Percentiles rank a stretch among this genome's conserved stretches.
Evolutionary conservation across 345 rosid genomes (phyloP).

Genomic region (Salix purpurea): DNA sequence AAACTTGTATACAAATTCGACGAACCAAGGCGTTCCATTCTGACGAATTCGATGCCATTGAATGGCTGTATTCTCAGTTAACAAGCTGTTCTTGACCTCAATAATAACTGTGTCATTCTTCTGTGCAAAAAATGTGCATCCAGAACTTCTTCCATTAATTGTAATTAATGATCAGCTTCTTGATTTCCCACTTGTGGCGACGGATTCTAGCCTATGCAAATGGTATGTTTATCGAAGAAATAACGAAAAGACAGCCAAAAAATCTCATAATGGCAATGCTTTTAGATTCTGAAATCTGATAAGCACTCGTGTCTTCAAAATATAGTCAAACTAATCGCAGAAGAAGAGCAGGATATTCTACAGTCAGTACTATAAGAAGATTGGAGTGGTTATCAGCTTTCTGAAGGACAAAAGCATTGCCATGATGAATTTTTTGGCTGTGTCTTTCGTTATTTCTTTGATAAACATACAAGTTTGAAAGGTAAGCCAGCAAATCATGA

Average conservation of each 20-base stretch:
- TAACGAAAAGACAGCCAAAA: neutral
- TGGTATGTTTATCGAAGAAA: slow-evolving; percentile 2
- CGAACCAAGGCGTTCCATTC: slow-evolving; percentile 70
- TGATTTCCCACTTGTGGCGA: slow-evolving; percentile 57
- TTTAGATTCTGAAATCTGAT: neutral
- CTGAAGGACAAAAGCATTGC: too few species aligned
- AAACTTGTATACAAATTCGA: slow-evolving; percentile 55
- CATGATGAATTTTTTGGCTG: too few species aligned
- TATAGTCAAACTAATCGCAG: too few species aligned
- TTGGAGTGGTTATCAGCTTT: too few species aligned
- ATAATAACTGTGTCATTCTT: slow-evolving; percentile 65
- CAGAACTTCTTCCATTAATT: slow-evolving; percentile 58
- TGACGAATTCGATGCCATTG: slow-evolving; percentile 84
- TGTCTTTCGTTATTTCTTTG: too few species aligned
- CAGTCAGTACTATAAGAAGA: too few species aligned
- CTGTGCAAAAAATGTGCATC: slow-evolving; percentile 52
- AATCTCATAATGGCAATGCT: neutral
- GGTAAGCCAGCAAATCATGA: too few species aligned
- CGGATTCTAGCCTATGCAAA: slow-evolving; percentile 36
- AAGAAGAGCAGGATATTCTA: too few species aligned
- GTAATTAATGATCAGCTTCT: slow-evolving; percentile 54
- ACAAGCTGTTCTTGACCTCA: slow-evolving; percentile 56
- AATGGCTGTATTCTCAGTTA: slow-evolving; percentile 55
- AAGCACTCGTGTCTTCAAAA: neutral
- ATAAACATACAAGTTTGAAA: too few species aligned